Conservation (phyloP, 2,329 filamentous ascomycete species). For the Colletotrichum somersetense region DNA sequence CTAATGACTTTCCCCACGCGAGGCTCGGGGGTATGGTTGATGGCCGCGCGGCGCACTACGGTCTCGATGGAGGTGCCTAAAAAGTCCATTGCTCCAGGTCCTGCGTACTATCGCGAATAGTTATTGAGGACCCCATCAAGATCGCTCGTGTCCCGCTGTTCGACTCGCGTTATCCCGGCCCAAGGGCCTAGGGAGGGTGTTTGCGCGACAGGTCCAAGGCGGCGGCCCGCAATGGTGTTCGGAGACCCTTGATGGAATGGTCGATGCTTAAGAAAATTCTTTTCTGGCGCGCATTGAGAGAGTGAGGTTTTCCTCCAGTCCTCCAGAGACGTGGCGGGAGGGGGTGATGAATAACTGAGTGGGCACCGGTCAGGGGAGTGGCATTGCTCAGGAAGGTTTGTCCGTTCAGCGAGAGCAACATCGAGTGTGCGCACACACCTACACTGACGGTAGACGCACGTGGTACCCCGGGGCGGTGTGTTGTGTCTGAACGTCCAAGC, state of each 20-base stretch:
- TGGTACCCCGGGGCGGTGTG: constrained; percentile 6
- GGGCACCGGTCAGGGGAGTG: neutral
- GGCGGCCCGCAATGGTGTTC: constrained; percentile 16
- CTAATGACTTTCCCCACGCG: constrained; percentile 33
- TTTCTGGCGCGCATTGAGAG: neutral
- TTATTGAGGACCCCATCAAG: constrained; percentile 27
- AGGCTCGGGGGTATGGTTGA: constrained; percentile 30
- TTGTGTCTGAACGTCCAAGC: constrained; percentile 21
- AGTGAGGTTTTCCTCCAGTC: neutral
- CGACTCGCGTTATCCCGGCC: constrained; percentile 20
- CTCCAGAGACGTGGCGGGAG: neutral
- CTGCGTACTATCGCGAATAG: constrained; percentile 19
- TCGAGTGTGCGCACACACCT: constrained; percentile 8
- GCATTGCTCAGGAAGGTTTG: constrained; percentile 14
- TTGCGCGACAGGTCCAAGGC: neutral
- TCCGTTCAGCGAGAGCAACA: neutral
- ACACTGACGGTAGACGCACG: constrained; percentile 13
- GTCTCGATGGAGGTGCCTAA: neutral
- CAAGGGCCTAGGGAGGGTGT: neutral
- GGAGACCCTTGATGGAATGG: constrained; percentile 14
- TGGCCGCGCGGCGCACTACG: constrained; percentile 17
- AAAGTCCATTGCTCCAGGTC: constrained; percentile 16
- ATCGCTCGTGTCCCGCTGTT: neutral
- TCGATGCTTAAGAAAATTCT: neutral
- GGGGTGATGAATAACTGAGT: constrained; percentile 4